Evolutionary conservation across 345 rosid species (phyloP), one percentile per base, ranked within the genome.

Genomic region (Ailanthus altissimus): DNA sequence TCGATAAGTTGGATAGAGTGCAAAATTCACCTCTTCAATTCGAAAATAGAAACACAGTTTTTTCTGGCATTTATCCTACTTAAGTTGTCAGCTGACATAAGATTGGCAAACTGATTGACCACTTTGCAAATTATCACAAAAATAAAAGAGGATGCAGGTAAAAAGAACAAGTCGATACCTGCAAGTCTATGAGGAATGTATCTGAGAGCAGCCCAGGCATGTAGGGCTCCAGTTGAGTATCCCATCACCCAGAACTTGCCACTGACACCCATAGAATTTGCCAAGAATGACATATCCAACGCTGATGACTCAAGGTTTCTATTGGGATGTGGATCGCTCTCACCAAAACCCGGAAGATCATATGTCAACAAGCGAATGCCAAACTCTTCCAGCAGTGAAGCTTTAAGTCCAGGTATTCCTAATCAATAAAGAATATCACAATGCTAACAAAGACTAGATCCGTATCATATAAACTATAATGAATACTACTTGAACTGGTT

Each of bases 321-420:
- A 40, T 45, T 71, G 25, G 89, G 87, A 53, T 88, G 86, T 79
- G 93, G 89, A 82, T 89, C 93, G 79, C 94, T 91, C 88, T 91
- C 94, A 26, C 94, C 94, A 84, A 89, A 91, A 79, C 94, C 94
- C 23, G 93, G 94, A 76, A 89, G 94, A 83, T 91, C 94, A 83
- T 86, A 91, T 13, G 93, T 85, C 76, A 91, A 62, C 75, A 91
- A 81, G 62, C 81, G 83, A 77, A 91, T 56, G 21, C 93, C 94
- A 86, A 91, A 91, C 83, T 91, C 93, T 77, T 88, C 88, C 82
- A 91, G 73, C 4, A 89, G 76, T 11, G 91, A 88, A 78, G 79
- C 82, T 84, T 88, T 89, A 71, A 91, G 69, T 70, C 94, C 94
- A 23, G 94, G 93, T 61, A 91, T 79, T 64, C 93, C 94, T 91